phyloP scores from a whole-genome alignment of 768 basidiomycete genomes.

The Clathrus columnatus region DNA sequence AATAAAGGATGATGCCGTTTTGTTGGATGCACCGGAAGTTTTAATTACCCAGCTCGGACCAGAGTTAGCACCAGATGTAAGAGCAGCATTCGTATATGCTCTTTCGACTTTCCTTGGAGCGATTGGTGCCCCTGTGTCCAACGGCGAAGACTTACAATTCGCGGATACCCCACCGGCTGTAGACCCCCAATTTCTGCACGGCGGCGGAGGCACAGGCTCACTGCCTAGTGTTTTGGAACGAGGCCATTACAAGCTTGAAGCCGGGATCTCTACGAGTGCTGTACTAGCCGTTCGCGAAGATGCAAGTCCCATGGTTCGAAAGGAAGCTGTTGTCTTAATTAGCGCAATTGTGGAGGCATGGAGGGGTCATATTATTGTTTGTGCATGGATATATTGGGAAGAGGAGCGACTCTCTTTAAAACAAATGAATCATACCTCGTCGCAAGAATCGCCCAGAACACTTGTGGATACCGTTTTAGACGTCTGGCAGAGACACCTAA shows the following conservation, averaged over 20 bases:
- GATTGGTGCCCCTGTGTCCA: slow-evolving; percentile 56
- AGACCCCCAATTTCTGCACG: slow-evolving; percentile 8
- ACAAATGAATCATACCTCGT: too few relatives aligned
- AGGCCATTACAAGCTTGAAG: slow-evolving; percentile 53
- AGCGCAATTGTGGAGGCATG: slow-evolving; percentile 94
- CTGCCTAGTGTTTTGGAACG: slow-evolving; percentile 7
- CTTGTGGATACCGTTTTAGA: slow-evolving; percentile 59
- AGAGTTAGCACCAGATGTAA: slow-evolving; percentile 89
- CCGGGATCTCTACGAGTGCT: slow-evolving; percentile 83
- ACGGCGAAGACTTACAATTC: slow-evolving; percentile 70
- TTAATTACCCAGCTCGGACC: slow-evolving; percentile 61
- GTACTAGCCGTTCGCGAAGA: slow-evolving; percentile 87
- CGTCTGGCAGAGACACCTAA: slow-evolving; percentile 71
- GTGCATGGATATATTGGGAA: slow-evolving; percentile 96
- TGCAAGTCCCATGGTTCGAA: slow-evolving; percentile 92
- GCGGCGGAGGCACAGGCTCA: slow-evolving; percentile 2
- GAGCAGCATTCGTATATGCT: slow-evolving; percentile 84
- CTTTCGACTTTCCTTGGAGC: slow-evolving; percentile 92
- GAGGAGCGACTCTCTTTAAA: slow-evolving; percentile 63
- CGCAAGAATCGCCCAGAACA: background rate
- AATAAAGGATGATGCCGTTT: slow-evolving; percentile 76
- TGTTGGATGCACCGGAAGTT: slow-evolving; percentile 71
- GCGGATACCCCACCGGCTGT: slow-evolving; percentile 56
- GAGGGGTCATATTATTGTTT: slow-evolving; percentile 91
- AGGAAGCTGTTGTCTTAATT: slow-evolving; percentile 85